Percentiles rank a stretch among this genome's conserved stretches.
phyloP scores from a whole-genome alignment of 768 basidiomycete species.

The Pulveroboletus sp. region DNA sequence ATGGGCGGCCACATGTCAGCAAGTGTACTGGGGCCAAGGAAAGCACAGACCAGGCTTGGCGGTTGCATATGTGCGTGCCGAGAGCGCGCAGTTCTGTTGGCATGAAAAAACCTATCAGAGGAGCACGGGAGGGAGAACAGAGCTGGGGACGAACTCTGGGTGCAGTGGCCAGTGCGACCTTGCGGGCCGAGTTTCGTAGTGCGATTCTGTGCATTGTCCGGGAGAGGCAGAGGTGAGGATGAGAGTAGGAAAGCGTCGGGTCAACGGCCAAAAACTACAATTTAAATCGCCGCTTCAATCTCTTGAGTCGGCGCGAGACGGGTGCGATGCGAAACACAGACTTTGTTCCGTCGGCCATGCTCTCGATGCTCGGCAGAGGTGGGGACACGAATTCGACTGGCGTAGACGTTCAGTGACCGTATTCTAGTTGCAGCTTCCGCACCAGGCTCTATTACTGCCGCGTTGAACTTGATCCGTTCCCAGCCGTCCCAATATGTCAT shows the following conservation, averaged over 20 bases:
- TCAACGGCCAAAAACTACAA: slow-evolving; percentile 28
- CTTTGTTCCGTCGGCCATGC: slow-evolving; percentile 14
- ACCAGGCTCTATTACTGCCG: slow-evolving; percentile 49
- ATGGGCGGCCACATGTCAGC: slow-evolving; percentile 16
- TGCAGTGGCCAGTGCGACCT: slow-evolving; percentile 66
- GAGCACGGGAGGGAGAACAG: slow-evolving; percentile 12
- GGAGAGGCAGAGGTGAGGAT: slow-evolving; percentile 42
- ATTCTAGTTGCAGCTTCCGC: slow-evolving; percentile 22
- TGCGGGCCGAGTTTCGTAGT: slow-evolving; percentile 80
- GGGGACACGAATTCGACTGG: neutral
- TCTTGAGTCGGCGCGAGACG: slow-evolving; percentile 8
- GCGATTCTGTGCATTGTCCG: slow-evolving; percentile 81
- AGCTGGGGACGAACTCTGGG: slow-evolving; percentile 47
- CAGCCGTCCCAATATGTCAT: slow-evolving; percentile 93
- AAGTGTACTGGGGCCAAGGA: neutral
- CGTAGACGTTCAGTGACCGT: slow-evolving; percentile 6
- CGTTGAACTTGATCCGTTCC: slow-evolving; percentile 79
- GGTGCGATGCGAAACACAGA: slow-evolving; percentile 1
- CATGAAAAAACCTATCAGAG: slow-evolving; percentile 8
- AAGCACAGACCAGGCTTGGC: slow-evolving; percentile 86
- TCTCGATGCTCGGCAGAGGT: slow-evolving; percentile 24
- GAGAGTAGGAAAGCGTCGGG: slow-evolving; percentile 40
- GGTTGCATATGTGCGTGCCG: slow-evolving; percentile 89
- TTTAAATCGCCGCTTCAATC: slow-evolving; percentile 33
- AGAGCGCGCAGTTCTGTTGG: slow-evolving; percentile 41